Evolutionary conservation across 306 rosid genomes (phyloP).

Genomic region (Vachellia collinsii): DNA sequence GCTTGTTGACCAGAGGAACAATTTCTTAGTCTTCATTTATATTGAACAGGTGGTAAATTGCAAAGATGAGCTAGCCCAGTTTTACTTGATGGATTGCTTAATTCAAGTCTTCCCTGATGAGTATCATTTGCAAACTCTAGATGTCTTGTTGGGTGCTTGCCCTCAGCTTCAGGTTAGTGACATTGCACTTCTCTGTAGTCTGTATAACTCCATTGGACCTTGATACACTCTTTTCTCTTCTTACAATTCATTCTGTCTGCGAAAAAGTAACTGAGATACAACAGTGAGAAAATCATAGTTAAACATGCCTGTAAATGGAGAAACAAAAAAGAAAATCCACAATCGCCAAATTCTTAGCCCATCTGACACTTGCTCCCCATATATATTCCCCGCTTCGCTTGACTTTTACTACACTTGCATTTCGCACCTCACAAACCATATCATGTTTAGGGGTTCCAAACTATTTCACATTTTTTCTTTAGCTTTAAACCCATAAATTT

Average conservation of each 20-base stretch:
- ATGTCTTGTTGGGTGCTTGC: conserved; percentile 86
- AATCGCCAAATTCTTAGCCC: background rate
- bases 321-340: background rate
- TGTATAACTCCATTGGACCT: conserved; percentile 21
- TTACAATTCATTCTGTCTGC: background rate
- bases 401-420: background rate
- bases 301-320: conserved; percentile 12
- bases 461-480: conserved; percentile 18
- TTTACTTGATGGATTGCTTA: conserved; percentile 94
- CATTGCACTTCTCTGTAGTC: conserved; percentile 24
- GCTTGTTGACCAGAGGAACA: conserved; percentile 18
- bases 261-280: conserved; percentile 12
- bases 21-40: conserved; percentile 33
- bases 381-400: background rate
- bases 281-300: conserved; percentile 22
- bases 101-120: conserved; percentile 98
- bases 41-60: conserved; percentile 86
- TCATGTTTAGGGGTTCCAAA: conserved; percentile 2
- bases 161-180: conserved; percentile 90
- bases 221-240: conserved; percentile 12
- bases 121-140: conserved; percentile 97
- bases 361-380: background rate
- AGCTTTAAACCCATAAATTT: conserved; percentile 13
- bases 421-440: background rate
- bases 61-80: conserved; percentile 94